phyloP scores from a whole-genome alignment of 768 basidiomycete species.

The Tephrocybe sp. region DNA sequence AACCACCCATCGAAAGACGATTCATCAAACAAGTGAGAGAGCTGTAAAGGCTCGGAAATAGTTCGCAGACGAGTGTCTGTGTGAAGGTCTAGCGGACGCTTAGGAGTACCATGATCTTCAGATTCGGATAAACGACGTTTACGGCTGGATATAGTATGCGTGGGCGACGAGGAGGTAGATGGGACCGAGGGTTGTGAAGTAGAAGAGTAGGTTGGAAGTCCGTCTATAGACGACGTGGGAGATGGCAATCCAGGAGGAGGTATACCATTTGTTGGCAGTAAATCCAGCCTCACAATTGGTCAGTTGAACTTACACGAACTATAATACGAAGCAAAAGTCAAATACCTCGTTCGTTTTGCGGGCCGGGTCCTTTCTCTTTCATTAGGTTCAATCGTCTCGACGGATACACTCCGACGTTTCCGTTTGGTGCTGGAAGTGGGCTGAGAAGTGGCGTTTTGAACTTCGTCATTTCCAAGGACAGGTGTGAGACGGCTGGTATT shows the following conservation, averaged over 20 bases:
- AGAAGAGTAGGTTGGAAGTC: neutral
- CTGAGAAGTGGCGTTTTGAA: neutral
- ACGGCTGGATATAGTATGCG: constrained; percentile 18
- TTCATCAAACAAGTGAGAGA: constrained; percentile 13
- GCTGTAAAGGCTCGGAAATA: constrained; percentile 29
- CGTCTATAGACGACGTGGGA: constrained; percentile 10
- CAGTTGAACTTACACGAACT: too few species aligned
- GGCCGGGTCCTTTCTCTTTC: constrained; percentile 1
- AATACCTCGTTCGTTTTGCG: constrained; percentile 18
- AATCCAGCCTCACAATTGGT: too few species aligned
- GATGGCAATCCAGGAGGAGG: constrained; percentile 9
- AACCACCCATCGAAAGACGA: constrained; percentile 35
- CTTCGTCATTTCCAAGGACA: neutral
- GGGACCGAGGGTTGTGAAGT: neutral
- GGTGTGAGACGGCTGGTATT: neutral
- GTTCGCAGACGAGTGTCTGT: constrained; percentile 19
- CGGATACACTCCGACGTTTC: constrained; percentile 14
- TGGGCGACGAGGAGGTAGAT: neutral
- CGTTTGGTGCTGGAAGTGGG: constrained; percentile 1
- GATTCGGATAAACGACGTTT: constrained; percentile 39
- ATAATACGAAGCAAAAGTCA: neutral
- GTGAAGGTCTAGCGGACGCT: constrained; percentile 24
- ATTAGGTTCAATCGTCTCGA: neutral
- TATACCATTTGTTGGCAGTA: neutral
- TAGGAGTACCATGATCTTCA: constrained; percentile 18